These are phyloP conservation scores for Bauhinia variegata DNA, from an alignment of 306 rosid genomes.

Conservation along the genomic window DNA sequence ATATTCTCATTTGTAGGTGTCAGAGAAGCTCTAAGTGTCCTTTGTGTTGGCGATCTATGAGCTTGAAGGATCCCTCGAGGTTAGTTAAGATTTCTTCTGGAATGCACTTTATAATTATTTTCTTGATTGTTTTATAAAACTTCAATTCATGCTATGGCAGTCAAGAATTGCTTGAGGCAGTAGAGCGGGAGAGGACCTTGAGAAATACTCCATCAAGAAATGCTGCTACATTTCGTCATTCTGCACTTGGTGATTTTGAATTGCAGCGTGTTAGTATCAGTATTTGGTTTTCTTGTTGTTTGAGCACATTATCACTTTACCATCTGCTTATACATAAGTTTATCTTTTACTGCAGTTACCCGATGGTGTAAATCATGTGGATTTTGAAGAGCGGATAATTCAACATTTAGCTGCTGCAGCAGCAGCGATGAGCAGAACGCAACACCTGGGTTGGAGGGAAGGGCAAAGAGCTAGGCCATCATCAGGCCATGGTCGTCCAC, in stretches of 20 bases:
- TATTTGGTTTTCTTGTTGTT: conserved; percentile 27
- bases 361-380: conserved; percentile 53
- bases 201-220: conserved; percentile 64
- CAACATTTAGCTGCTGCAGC: conserved; percentile 94
- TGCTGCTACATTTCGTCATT: conserved; percentile 67
- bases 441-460: conserved; percentile 66
- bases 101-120: conserved; percentile 12
- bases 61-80: conserved; percentile 87
- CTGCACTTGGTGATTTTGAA: conserved; percentile 65
- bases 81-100: conserved; percentile 32
- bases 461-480: conserved; percentile 52
- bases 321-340: conserved; percentile 23
- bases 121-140: conserved; percentile 21
- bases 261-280: conserved; percentile 64
- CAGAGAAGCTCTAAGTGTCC: conserved; percentile 97
- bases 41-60: conserved; percentile 89
- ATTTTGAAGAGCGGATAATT: conserved; percentile 76
- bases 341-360: conserved; percentile 53
- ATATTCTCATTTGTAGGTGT: conserved; percentile 71
- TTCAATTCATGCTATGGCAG: conserved; percentile 53
- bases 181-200: conserved; percentile 71
- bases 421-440: conserved; percentile 75
- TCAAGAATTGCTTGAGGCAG: conserved; percentile 84
- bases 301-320: conserved; percentile 3
- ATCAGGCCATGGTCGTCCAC: conserved; percentile 69